Evolutionary conservation across 1,284 basidiomycete genomes (phyloP).

Genomic region (Blastosporella zonata): DNA sequence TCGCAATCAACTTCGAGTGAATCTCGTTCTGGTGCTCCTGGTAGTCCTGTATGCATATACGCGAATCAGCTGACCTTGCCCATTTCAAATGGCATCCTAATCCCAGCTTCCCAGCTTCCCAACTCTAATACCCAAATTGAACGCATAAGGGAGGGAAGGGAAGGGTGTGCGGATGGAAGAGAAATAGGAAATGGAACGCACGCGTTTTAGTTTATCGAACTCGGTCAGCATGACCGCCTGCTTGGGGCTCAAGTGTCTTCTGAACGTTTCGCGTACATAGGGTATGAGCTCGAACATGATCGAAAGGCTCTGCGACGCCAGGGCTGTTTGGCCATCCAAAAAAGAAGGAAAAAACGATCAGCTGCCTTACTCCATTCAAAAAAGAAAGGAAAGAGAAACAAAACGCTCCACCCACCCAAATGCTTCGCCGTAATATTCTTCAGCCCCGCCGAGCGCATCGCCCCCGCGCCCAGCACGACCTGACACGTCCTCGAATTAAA

Average conservation of each 20-base stretch:
- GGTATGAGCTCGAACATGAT: constrained; percentile 95
- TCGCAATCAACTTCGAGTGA: constrained; percentile 94
- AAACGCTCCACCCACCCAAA: constrained; percentile 56
- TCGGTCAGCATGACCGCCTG: constrained; percentile 96
- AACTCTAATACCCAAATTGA: too few relatives aligned
- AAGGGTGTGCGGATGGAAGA: neutral
- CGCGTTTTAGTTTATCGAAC: constrained; percentile 97
- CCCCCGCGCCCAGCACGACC: constrained; percentile 95
- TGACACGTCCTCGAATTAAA: constrained; percentile 99
- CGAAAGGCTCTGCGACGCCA: constrained; percentile 94
- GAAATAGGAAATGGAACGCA: constrained; percentile 35
- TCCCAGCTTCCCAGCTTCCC: too few relatives aligned
- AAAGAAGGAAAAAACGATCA: constrained; percentile 13
- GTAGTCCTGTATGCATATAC: constrained; percentile 85
- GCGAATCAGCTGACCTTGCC: too few relatives aligned
- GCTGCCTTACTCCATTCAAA: too few relatives aligned
- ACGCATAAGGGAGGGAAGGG: too few relatives aligned
- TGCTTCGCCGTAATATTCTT: constrained; percentile 99
- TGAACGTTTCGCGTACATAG: constrained; percentile 91
- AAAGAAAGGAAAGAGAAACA: neutral
- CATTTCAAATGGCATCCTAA: neutral
- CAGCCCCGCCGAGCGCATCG: constrained; percentile 95
- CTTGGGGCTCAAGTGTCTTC: constrained; percentile 87
- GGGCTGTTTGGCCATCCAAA: constrained; percentile 68
- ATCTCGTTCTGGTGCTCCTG: constrained; percentile 99